Base-by-base conservation (phyloP, 192 early-diverging fungal species). In the Coemansia sp. region DNA sequence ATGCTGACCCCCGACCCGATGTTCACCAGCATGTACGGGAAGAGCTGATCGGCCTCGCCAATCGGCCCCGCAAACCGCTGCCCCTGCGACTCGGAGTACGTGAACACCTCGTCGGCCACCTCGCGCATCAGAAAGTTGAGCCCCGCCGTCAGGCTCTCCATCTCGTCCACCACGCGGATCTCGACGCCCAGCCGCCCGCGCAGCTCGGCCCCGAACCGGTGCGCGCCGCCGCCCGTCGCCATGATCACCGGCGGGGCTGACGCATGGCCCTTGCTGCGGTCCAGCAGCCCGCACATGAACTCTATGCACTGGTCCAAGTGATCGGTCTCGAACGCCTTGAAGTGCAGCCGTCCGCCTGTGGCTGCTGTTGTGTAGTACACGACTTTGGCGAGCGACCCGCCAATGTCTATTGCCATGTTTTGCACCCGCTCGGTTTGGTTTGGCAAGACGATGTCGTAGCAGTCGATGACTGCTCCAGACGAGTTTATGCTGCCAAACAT, bases 1-100 rank as follows among this genome's bases (percentile, higher is more conserved):
- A 99, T 96, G 67, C 90, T 92, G 59, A 99, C 97, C 43, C 97
- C 97, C 29, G 95, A 96, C 24, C 97, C 97, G 63, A 99, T 96
- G 63, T 99, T 99, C 35, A 97, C 96, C 62, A 98, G 79, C 89
- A 98, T 89, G 79, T 96, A 97, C 27, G 96, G 96, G 71, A 92
- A 98, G 42, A 91, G 76, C 40, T 93, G 87, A 20, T 59, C 79
- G 0, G 47, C 38, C 19, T 35, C 67, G 9, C 20, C 7, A 3
- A 70, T 67, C 15, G 73, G 76, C 5, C 75, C 64, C 47, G 89
- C 89, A 63, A 88, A 92, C 73, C 83, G 71, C 83, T 90, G 92
- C 40, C 83, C 81, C 37, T 79, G 89, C 79, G 57, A 86, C 68
- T 94, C 91, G 66, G 91, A 88, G 68, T 96, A 98, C 10, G 95